Conservation (phyloP, 2,329 filamentous ascomycete species). For the Dactylellina leptospora region DNA sequence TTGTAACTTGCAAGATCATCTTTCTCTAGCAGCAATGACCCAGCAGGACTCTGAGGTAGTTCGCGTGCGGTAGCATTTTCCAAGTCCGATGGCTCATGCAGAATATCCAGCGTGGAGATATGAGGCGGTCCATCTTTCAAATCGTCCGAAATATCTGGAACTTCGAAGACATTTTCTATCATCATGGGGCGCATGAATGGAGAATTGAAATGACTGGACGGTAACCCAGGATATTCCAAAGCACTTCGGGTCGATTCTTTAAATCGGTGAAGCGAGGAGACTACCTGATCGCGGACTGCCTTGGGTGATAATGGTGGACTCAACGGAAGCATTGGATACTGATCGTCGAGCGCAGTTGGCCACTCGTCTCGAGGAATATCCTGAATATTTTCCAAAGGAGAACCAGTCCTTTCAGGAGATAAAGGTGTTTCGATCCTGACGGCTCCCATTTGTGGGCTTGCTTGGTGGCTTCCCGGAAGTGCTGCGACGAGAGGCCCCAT, state of each 20-base stretch:
- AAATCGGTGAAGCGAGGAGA: neutral
- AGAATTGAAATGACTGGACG: slow-evolving; percentile 11
- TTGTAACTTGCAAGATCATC: neutral
- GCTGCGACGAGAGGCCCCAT: neutral
- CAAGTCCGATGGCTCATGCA: neutral
- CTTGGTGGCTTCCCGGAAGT: slow-evolving; percentile 12
- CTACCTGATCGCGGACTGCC: neutral
- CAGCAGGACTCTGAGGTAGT: slow-evolving; percentile 14
- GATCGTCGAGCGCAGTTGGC: neutral
- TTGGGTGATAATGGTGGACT: slow-evolving; percentile 20
- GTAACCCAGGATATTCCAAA: slow-evolving; percentile 5
- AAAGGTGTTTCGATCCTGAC: neutral
- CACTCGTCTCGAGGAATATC: neutral
- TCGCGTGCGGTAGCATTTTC: neutral
- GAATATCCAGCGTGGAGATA: neutral
- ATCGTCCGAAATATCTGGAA: neutral
- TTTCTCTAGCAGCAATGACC: neutral
- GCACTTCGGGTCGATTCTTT: neutral
- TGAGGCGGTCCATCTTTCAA: neutral
- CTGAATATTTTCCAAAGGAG: neutral
- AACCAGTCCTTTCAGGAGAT: neutral
- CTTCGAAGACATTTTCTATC: neutral
- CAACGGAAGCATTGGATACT: slow-evolving; percentile 27
- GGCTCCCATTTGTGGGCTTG: slow-evolving; percentile 6
- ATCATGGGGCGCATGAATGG: neutral